Evolutionary conservation across 2,329 filamentous ascomycete species (phyloP), one percentile per base, ranked within the genome.

Genomic region (Xylaria sp.): DNA sequence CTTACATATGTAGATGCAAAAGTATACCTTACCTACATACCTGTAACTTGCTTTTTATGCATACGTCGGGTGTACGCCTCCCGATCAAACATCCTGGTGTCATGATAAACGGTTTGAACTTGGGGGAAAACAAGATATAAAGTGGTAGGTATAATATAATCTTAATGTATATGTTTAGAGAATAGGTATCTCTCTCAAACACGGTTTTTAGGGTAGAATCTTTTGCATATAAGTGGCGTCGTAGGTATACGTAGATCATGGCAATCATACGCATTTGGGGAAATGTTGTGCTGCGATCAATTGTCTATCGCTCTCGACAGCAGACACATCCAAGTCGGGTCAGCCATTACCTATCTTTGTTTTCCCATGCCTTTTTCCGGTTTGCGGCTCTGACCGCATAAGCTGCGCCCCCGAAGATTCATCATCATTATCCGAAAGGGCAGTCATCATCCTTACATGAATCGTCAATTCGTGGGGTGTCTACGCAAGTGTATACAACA

Each of bases 371-470:
- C 15, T 23, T 57, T 61, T 36, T 49, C 20, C 51, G 54, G 49
- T 65, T 54, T 57, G 65, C 59, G 59, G 40, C 40, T 49, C 59
- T 66, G 49, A 33, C 36, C 46, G 63, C 56, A 61, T 40, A 58
- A 59, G 65, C 68, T 68, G 59, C 63, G 66, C 68, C 68, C 56
- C 67, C 26, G 10, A 51, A 51, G 33, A 70, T 68, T 70, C 68
- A 71, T 71, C 68, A 71, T 71, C 66, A 53, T 23, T 20, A 40
- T 56, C 66, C 56, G 13, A 63, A 66, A 65, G 31, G 63, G 59
- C 49, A 69, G 48, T 59, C 67, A 69, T 66, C 67, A 38, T 48
- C 68, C 46, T 42, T 42, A 40, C 40, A 23, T 31, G 28, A 54
- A 57, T 33, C 42, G 48, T 13, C 56, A 56, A 46, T 38, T 44